These are phyloP conservation scores for Cordyceps tenuipes DNA, from an alignment of 2,329 filamentous ascomycete species.

Conservation along the genomic window DNA sequence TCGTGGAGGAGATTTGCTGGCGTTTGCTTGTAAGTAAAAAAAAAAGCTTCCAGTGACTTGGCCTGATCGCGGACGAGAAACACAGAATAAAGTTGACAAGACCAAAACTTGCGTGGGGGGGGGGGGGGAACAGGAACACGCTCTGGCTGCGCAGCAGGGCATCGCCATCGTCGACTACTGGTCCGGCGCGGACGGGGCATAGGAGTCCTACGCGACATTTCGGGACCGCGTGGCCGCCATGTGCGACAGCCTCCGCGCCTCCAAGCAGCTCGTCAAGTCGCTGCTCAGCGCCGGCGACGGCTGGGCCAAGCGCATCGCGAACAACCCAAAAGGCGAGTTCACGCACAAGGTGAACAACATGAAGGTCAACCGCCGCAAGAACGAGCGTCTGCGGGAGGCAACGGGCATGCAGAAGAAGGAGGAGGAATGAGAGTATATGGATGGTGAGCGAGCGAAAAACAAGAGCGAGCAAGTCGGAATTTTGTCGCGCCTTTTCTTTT, in stretches of 20 bases:
- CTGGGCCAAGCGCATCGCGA: conserved; percentile 20
- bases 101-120: too few relatives aligned
- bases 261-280: conserved; percentile 23
- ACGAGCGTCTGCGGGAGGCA: not conserved
- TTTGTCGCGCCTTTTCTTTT: not conserved
- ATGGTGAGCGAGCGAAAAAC: not conserved
- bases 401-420: not conserved
- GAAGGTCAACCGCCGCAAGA: conserved; percentile 17
- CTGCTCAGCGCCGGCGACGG: conserved; percentile 18
- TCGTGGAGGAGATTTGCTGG: conserved; percentile 19
- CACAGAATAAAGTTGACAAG: too few relatives aligned
- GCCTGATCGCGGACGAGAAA: too few relatives aligned
- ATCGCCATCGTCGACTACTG: conserved; percentile 18
- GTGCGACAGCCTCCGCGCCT: conserved; percentile 17
- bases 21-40: conserved; percentile 18
- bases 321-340: conserved; percentile 20
- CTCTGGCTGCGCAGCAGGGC: conserved; percentile 21
- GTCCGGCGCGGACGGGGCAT: conserved; percentile 22
- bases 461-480: not conserved
- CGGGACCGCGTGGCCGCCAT: conserved; percentile 19
- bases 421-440: not conserved
- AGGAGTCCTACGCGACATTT: conserved; percentile 22
- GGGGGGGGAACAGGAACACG: conserved; percentile 17
- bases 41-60: too few relatives aligned
- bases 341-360: conserved; percentile 19